Conservation (phyloP, 2,329 filamentous ascomycete species). For the Leptographium flavum region DNA sequence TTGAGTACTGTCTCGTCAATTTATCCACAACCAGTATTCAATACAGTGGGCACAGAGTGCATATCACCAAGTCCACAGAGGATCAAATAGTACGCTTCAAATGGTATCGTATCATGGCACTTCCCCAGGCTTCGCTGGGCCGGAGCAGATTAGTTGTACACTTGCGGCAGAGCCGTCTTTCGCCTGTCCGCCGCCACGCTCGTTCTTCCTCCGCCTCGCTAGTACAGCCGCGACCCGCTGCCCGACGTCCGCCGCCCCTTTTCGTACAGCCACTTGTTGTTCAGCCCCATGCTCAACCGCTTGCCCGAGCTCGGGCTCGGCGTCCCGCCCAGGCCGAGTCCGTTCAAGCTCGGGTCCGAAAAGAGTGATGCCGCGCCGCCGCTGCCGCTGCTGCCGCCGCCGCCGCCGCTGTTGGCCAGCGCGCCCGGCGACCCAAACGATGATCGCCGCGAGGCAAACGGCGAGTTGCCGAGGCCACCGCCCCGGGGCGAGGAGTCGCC, state of each 20-base stretch:
- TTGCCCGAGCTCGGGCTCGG: constrained; percentile 50
- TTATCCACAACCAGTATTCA: too few species aligned
- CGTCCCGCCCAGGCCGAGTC: constrained; percentile 28
- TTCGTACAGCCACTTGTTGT: constrained; percentile 93
- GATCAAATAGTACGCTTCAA: too few species aligned
- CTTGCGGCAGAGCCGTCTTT: too few species aligned
- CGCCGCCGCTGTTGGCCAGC: constrained; percentile 23
- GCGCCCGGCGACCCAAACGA: constrained; percentile 48
- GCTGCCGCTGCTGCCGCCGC: constrained; percentile 22
- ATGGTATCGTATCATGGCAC: neutral
- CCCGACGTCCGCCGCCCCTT: constrained; percentile 48
- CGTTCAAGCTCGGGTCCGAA: constrained; percentile 24
- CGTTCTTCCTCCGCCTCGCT: too few species aligned
- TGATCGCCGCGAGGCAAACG: constrained; percentile 30
- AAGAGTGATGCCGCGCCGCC: constrained; percentile 26
- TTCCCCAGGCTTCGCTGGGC: neutral
- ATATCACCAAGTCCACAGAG: too few species aligned
- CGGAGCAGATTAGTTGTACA: neutral
- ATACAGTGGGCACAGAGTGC: too few species aligned
- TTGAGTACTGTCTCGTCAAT: too few species aligned
- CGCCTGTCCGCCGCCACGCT: too few species aligned
- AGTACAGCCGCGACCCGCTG: constrained; percentile 14
- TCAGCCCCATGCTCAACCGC: constrained; percentile 62
- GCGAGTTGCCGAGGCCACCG: neutral
- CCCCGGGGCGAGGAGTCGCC: neutral